phyloP scores from a whole-genome alignment of 2,329 filamentous ascomycete genomes.

The Fusarium agapanthi region DNA sequence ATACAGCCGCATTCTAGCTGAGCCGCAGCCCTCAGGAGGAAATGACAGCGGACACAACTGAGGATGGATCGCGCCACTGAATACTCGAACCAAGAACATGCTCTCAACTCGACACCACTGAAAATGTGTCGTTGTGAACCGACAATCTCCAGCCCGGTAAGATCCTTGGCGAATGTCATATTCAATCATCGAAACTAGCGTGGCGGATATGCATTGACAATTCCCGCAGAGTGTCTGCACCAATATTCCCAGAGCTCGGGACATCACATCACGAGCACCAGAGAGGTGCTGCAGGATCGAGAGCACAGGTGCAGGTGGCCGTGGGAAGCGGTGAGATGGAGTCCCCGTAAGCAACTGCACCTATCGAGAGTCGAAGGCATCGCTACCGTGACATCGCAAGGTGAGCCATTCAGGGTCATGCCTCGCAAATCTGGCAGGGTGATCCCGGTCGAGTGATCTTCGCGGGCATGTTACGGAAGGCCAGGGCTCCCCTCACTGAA shows the following conservation, averaged over 20 bases:
- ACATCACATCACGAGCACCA: slow-evolving; percentile 13
- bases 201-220: slow-evolving; percentile 13
- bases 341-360: not conserved
- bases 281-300: slow-evolving; percentile 15
- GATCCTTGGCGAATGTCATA: slow-evolving; percentile 3
- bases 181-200: slow-evolving; percentile 7
- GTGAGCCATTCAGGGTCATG: slow-evolving; percentile 18
- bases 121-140: not conserved
- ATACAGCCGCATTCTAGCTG: not conserved
- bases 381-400: slow-evolving; percentile 27
- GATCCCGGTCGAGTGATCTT: slow-evolving; percentile 25
- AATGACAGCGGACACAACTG: not conserved
- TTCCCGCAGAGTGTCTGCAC: slow-evolving; percentile 7
- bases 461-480: slow-evolving; percentile 13
- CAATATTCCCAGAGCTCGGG: not conserved
- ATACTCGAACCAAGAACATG: not conserved
- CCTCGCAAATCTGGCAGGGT: slow-evolving; percentile 32
- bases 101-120: not conserved
- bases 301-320: not conserved
- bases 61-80: slow-evolving; percentile 2
- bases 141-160: not conserved
- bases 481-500: slow-evolving; percentile 16
- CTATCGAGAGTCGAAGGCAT: not conserved
- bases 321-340: slow-evolving; percentile 27
- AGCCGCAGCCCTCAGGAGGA: not conserved